Conservation (phyloP, 2,329 filamentous ascomycete genomes). For the Westerdykella aurantiaca region DNA sequence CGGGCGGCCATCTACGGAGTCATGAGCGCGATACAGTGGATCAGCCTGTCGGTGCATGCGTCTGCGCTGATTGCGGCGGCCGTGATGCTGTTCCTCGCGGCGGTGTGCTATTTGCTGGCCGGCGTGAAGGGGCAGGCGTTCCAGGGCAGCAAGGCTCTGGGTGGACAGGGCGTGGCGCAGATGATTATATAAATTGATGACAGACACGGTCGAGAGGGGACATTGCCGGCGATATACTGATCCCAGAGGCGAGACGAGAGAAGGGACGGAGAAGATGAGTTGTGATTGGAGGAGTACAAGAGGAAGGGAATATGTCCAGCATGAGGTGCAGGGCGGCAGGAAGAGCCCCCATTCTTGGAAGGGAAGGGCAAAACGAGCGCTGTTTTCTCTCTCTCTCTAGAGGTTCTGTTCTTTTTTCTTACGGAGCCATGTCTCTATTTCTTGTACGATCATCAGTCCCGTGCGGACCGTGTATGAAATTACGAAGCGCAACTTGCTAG, state of each 20-base stretch:
- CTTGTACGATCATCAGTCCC: no score
- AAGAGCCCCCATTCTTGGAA: no score
- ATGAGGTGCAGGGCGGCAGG: no score
- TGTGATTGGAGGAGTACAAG: no score
- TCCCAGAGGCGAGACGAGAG: neutral
- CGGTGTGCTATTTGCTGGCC: slow-evolving; percentile 72
- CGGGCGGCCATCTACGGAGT: slow-evolving; percentile 77
- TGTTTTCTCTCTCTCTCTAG: no score
- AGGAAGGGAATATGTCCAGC: no score
- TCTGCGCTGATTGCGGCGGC: slow-evolving; percentile 82
- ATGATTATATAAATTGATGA: slow-evolving; percentile 68
- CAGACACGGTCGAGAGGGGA: neutral
- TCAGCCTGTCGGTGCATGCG: slow-evolving; percentile 60
- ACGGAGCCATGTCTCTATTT: no score
- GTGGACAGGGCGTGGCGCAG: slow-evolving; percentile 87
- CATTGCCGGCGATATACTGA: no score
- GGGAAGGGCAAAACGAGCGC: no score
- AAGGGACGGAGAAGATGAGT: neutral
- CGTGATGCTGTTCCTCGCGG: slow-evolving; percentile 70
- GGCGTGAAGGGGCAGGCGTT: slow-evolving; percentile 79
- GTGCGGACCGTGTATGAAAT: no score
- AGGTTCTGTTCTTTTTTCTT: no score
- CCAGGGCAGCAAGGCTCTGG: slow-evolving; percentile 90
- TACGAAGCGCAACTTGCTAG: no score
- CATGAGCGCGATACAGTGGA: slow-evolving; percentile 80